Base-by-base conservation (phyloP, 2,329 filamentous ascomycete genomes). In the Sclerotinia trifoliorum region DNA sequence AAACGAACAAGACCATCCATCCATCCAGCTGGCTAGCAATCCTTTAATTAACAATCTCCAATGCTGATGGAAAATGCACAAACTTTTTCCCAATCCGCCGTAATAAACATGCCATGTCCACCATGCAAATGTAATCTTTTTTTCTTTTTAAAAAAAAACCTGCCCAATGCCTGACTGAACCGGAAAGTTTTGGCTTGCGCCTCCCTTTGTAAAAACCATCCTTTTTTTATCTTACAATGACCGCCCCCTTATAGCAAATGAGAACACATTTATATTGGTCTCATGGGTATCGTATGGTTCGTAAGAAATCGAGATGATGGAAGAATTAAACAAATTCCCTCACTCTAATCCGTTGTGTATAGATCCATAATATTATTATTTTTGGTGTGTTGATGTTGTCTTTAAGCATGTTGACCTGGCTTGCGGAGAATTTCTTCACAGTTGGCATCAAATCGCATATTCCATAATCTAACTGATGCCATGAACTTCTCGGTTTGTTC, bases 361-460 rank as follows among this genome's bases (percentile, higher is more conserved):
- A 26, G 68, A 60, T 62, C 65, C 26, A 42, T 70, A n/a, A 29
- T 35, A 17, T 63, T 35, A 42, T 17, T 26, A 60, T 61, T 70
- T 44, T 57, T 39, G 32, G 42, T 49, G 46, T 51, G 24, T 48
- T 32, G 13, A 17, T 54, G 60, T 29, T 48, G 44, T 35, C 24
- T 48, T 57, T 68, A 68, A 54, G 58, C 65, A 67, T 77, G 75
- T 70, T 74, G 73, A 68, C 73, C 72, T 52, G 88, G 88, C 75
- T 84, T 83, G 73, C 81, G 81, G 70, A 98, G 83, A 74, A 98
- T 94, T 39, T 94, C 91, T 76, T 96, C 92, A 81, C 93, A 97
- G 83, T 98, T 97, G 79, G 92, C 92, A 77, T 97, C 93, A 80
- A 97, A 99, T 58, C 94, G 90, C 81, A 96, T 88, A 79, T 91